phyloP scores from a whole-genome alignment of 192 early-diverging fungal species.

The Piromyces sp. region DNA sequence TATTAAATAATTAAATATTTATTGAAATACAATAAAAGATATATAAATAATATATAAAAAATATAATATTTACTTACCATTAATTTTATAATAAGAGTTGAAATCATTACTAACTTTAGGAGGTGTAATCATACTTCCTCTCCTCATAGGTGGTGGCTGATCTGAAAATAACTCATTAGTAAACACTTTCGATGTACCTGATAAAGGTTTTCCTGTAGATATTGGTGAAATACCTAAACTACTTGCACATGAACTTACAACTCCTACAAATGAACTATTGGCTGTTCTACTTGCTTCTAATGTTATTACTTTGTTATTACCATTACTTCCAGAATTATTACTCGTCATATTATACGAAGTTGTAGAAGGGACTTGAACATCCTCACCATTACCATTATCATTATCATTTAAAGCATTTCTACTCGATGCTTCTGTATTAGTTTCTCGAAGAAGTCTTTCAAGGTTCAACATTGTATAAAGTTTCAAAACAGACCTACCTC shows the following conservation, averaged over 20 bases:
- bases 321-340: neutral
- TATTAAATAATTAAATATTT: no score
- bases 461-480: neutral
- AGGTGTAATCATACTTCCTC: neutral
- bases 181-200: neutral
- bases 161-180: neutral
- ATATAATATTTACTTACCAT: no score
- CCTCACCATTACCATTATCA: neutral
- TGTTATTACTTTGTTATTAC: neutral
- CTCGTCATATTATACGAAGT: no score
- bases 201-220: neutral
- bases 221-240: neutral
- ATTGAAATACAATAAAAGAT: no score
- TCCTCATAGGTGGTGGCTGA: neutral
- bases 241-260: neutral
- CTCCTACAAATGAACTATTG: neutral
- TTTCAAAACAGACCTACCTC: neutral
- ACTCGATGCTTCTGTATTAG: neutral
- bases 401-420: neutral
- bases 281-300: neutral
- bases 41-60: no score
- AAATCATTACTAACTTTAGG: neutral
- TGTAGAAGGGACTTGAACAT: no score
- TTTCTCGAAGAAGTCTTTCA: neutral
- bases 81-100: neutral